These are phyloP conservation scores for Phytophthora fragariaefolia DNA, from an alignment of 352 stramenopile genomes.

Conservation along the genomic window DNA sequence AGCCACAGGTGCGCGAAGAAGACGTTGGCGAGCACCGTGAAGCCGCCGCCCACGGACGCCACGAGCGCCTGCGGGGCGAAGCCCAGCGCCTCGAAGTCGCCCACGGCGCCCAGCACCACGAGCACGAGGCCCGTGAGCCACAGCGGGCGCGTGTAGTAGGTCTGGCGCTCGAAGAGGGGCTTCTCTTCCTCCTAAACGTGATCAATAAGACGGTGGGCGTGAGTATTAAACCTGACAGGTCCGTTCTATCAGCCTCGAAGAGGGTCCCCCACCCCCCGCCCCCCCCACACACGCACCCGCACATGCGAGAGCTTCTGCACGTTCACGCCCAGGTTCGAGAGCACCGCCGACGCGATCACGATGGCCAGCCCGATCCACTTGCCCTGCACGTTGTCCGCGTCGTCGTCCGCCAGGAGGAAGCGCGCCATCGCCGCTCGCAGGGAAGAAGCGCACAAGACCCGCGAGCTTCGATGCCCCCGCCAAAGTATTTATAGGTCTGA, in stretches of 20 bases:
- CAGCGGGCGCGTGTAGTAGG: conserved; percentile 85
- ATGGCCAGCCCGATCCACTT: conserved; percentile 87
- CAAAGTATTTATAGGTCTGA: conserved; percentile 32
- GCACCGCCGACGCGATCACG: conserved; percentile 79
- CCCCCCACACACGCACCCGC: conserved; percentile 64
- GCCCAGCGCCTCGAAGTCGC: conserved; percentile 88
- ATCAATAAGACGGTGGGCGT: conserved; percentile 1
- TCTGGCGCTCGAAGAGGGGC: conserved; percentile 63
- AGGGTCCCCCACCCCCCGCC: too few species aligned
- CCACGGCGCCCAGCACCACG: conserved; percentile 80
- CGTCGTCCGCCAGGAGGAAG: conserved; percentile 38
- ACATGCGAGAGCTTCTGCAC: conserved; percentile 89
- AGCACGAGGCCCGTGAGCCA: conserved; percentile 87
- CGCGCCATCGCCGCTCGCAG: conserved; percentile 17
- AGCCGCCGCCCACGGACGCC: conserved; percentile 83
- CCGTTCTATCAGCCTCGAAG: conserved; percentile 3
- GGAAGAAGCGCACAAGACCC: conserved; percentile 14
- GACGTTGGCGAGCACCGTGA: conserved; percentile 89
- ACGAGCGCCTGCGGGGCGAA: conserved; percentile 90
- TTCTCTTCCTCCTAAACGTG: conserved; percentile 61
- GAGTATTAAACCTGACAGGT: background rate
- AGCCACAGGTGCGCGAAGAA: conserved; percentile 91
- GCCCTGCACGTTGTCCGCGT: conserved; percentile 62
- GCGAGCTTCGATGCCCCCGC: conserved; percentile 13
- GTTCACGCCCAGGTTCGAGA: conserved; percentile 88